These are phyloP conservation scores for Suhomyces chickasaworum DNA, from an alignment of 1,139 yeast species.

Conservation along the genomic window DNA sequence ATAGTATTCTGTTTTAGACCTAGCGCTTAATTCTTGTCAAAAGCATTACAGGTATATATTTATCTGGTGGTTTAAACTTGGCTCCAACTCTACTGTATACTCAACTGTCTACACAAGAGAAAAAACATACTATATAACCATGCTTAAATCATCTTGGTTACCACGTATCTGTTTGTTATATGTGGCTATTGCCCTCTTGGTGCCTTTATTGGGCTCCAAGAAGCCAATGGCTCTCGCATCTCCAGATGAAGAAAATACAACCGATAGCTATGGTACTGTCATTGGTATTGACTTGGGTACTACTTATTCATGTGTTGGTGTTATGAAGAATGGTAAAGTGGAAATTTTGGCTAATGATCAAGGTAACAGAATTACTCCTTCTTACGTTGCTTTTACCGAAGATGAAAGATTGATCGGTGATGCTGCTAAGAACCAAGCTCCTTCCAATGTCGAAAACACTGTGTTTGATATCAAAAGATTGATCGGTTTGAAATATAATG, in stretches of 20 bases:
- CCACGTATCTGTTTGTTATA: constrained; percentile 23
- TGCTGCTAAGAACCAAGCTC: constrained; percentile 92
- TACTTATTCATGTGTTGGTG: constrained; percentile 88
- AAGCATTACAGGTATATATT: constrained; percentile 1
- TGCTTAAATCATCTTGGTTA: constrained; percentile 21
- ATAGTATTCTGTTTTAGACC: background rate
- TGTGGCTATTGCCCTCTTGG: constrained; percentile 22
- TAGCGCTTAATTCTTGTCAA: constrained; percentile 6
- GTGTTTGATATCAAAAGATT: constrained; percentile 85
- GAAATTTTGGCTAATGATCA: constrained; percentile 93
- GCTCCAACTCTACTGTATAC: constrained; percentile 1
- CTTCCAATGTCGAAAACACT: constrained; percentile 77
- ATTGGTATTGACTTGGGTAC: constrained; percentile 92
- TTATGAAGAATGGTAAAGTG: constrained; percentile 87
- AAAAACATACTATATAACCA: constrained; percentile 3
- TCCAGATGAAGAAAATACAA: constrained; percentile 41
- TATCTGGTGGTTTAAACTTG: background rate
- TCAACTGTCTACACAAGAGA: constrained; percentile 1
- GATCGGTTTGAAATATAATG: constrained; percentile 77
- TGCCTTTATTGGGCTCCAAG: constrained; percentile 20
- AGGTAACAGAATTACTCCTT: constrained; percentile 94
- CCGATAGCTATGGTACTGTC: constrained; percentile 71
- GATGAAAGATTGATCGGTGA: constrained; percentile 92
- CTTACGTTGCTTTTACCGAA: constrained; percentile 82
- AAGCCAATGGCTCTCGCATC: constrained; percentile 29